Conservation (phyloP, 2,329 filamentous ascomycete genomes). For the Corynespora cassiicola region DNA sequence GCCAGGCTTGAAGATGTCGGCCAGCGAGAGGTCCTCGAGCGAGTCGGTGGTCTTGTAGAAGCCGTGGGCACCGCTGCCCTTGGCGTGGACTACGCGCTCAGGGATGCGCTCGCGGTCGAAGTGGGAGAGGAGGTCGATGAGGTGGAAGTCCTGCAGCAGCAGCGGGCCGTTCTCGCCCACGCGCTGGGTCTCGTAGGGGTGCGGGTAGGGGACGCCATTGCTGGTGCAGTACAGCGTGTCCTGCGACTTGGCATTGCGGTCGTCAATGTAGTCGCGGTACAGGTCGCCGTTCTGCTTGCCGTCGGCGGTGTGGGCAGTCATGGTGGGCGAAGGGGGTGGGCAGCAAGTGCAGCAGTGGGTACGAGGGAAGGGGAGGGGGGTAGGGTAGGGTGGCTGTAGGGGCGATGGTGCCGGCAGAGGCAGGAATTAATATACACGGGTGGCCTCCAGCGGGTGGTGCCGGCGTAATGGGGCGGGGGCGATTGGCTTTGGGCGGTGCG, state of each 20-base stretch:
- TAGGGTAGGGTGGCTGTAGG: slow-evolving; percentile 1
- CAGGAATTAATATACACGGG: no score
- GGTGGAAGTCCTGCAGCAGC: slow-evolving; percentile 60
- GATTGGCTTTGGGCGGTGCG: slow-evolving; percentile 6
- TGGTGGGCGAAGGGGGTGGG: slow-evolving; percentile 10
- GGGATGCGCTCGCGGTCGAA: slow-evolving; percentile 59
- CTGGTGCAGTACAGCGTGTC: slow-evolving; percentile 62
- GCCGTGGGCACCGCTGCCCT: slow-evolving; percentile 57
- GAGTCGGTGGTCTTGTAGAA: slow-evolving; percentile 55
- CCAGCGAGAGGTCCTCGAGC: slow-evolving; percentile 53
- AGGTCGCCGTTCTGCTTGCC: slow-evolving; percentile 43
- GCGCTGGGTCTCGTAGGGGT: slow-evolving; percentile 65
- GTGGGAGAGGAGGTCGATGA: slow-evolving; percentile 57
- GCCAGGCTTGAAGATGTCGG: slow-evolving; percentile 63
- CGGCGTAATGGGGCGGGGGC: slow-evolving; percentile 3
- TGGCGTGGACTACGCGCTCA: slow-evolving; percentile 59
- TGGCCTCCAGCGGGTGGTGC: slow-evolving; percentile 10
- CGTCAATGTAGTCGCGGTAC: slow-evolving; percentile 52
- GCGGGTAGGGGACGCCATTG: slow-evolving; percentile 63
- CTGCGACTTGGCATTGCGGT: slow-evolving; percentile 51
- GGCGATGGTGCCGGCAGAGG: slow-evolving; percentile 6
- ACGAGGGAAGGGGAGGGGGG: not conserved
- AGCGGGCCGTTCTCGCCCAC: slow-evolving; percentile 65
- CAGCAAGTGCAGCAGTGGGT: not conserved
- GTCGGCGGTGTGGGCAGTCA: slow-evolving; percentile 21